These are phyloP conservation scores for Boletus coccyginus DNA, from an alignment of 768 basidiomycete species.

Conservation along the genomic window DNA sequence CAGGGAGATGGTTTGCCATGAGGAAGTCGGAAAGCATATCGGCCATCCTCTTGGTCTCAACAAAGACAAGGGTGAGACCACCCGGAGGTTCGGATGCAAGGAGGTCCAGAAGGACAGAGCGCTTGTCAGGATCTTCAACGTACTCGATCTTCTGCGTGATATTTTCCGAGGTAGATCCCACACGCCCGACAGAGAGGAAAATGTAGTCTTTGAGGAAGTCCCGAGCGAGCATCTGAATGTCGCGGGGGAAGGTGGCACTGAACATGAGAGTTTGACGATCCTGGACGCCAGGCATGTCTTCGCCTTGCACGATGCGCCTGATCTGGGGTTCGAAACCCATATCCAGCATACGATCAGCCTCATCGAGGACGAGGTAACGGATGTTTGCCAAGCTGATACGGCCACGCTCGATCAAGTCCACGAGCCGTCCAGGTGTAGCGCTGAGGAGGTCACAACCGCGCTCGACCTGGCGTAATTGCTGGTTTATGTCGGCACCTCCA, in stretches of 20 bases:
- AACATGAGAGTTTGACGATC: constrained; percentile 99
- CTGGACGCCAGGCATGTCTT: constrained; percentile 93
- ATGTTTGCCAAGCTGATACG: constrained; percentile 95
- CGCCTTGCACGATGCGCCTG: constrained; percentile 94
- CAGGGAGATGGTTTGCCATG: constrained; percentile 73
- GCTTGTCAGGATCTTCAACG: constrained; percentile 96
- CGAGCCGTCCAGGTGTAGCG: constrained; percentile 96
- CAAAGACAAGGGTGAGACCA: constrained; percentile 93
- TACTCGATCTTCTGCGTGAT: constrained; percentile 99
- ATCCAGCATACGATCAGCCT: constrained; percentile 99
- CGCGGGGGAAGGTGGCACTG: constrained; percentile 97
- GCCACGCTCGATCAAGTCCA: constrained; percentile 97
- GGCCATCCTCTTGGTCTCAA: constrained; percentile 99
- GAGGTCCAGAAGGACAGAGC: constrained; percentile 93
- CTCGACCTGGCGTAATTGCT: constrained; percentile 91
- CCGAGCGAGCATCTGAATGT: constrained; percentile 94
- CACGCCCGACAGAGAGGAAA: constrained; percentile 97
- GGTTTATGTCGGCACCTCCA: constrained; percentile 97
- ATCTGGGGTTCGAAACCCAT: constrained; percentile 99
- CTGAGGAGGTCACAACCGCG: constrained; percentile 96
- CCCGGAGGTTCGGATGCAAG: constrained; percentile 67
- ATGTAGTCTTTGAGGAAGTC: constrained; percentile 99
- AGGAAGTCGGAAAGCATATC: constrained; percentile 98
- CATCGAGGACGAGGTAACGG: constrained; percentile 96
- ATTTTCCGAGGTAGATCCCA: constrained; percentile 98